Conservation (phyloP, 202 grass and related monocot species). For the Eragrostis tef region DNA sequence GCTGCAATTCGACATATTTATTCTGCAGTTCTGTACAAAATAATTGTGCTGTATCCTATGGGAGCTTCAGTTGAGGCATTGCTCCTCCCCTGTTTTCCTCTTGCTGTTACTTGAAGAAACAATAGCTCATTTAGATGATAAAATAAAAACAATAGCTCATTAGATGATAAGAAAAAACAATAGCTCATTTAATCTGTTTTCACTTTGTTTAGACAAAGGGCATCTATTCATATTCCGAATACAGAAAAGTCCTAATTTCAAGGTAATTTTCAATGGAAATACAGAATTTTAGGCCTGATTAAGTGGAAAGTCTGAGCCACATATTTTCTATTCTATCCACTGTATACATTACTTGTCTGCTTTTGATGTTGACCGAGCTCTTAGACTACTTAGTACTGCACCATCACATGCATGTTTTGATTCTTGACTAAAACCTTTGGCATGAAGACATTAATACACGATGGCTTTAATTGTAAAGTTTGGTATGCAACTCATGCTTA, state of each 20-base stretch:
- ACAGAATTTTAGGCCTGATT: background rate
- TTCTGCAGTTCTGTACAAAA: background rate
- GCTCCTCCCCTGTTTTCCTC: background rate
- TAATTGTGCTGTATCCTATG: background rate
- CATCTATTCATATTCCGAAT: no score
- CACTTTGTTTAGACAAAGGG: no score
- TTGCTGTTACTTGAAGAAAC: background rate
- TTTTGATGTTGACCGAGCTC: background rate
- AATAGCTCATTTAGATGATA: no score
- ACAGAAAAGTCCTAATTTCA: background rate
- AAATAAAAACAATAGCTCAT: no score
- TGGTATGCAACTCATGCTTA: background rate
- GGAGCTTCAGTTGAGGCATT: background rate
- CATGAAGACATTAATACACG: background rate
- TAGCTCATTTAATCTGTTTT: no score
- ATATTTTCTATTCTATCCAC: background rate
- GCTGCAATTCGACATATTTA: no score
- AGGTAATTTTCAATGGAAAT: background rate
- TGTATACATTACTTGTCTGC: no score
- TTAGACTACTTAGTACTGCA: background rate
- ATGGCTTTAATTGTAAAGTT: background rate
- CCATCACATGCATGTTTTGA: no score
- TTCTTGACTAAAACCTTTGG: background rate
- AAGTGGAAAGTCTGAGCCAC: background rate
- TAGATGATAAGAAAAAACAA: no score